Evolutionary conservation across 768 basidiomycete species (phyloP).

Genomic region (Leccinum subgranulosum): DNA sequence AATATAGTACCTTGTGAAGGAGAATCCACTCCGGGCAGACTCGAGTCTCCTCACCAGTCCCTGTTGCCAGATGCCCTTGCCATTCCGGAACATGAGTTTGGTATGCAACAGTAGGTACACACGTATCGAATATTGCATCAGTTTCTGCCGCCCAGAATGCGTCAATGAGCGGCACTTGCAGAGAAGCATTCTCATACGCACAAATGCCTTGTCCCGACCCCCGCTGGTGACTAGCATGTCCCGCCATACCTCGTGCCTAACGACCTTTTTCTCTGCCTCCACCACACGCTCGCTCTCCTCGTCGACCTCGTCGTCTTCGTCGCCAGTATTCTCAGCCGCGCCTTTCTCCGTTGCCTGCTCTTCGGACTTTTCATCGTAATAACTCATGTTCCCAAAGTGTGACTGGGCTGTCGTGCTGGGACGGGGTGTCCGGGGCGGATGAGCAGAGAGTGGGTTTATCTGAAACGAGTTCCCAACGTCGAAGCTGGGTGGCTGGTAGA

Average conservation of each 20-base stretch:
- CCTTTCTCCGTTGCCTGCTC: conserved; percentile 25
- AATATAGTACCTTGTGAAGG: conserved; percentile 62
- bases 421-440: conserved; percentile 75
- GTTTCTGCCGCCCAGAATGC: conserved; percentile 51
- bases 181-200: conserved; percentile 37
- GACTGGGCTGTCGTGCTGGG: conserved; percentile 23
- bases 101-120: conserved; percentile 71
- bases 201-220: conserved; percentile 84
- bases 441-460: conserved; percentile 77
- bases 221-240: conserved; percentile 75
- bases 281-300: conserved; percentile 46
- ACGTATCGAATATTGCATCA: conserved; percentile 80
- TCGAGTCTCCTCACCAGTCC: conserved; percentile 58
- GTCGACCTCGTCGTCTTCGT: conserved; percentile 43
- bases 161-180: not conserved
- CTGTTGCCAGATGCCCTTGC: conserved; percentile 46
- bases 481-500: conserved; percentile 53
- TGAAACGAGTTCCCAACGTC: conserved; percentile 65
- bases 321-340: conserved; percentile 15
- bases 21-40: conserved; percentile 55
- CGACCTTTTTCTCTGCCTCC: conserved; percentile 45
- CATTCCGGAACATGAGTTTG: conserved; percentile 47
- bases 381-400: conserved; percentile 21
- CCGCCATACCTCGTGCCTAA: conserved; percentile 70
- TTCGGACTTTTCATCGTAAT: conserved; percentile 46